Evolutionary conservation across 2,329 filamentous ascomycete species (phyloP).

Genomic region (Colletotrichum acutatum): DNA sequence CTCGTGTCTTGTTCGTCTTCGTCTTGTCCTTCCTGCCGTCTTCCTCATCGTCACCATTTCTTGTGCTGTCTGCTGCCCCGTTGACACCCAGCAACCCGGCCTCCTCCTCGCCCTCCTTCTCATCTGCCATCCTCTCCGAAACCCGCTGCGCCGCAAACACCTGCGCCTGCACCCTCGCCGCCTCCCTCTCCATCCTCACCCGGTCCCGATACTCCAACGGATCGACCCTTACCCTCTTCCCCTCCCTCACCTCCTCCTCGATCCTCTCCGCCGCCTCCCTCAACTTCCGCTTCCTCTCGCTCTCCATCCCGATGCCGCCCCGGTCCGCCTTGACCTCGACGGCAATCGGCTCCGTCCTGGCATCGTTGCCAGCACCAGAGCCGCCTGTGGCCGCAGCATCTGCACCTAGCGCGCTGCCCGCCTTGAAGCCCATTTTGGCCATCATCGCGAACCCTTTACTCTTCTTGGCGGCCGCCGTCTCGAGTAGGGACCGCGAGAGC

Average conservation of each 20-base stretch:
- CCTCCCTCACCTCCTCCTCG: slow-evolving; percentile 52
- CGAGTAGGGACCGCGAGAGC: slow-evolving; percentile 78
- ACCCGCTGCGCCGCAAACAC: slow-evolving; percentile 84
- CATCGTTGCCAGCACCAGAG: slow-evolving; percentile 56
- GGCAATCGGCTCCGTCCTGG: slow-evolving; percentile 75
- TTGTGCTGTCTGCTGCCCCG: background rate
- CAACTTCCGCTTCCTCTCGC: slow-evolving; percentile 82
- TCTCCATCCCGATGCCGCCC: slow-evolving; percentile 85
- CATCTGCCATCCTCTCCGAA: slow-evolving; percentile 79
- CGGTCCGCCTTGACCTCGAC: slow-evolving; percentile 82
- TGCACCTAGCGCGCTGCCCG: slow-evolving; percentile 78
- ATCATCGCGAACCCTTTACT: slow-evolving; percentile 97
- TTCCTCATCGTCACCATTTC: slow-evolving; percentile 8
- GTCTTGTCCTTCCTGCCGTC: slow-evolving; percentile 44
- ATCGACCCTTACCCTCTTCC: slow-evolving; percentile 72
- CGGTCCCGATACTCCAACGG: slow-evolving; percentile 80
- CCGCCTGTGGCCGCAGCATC: slow-evolving; percentile 37
- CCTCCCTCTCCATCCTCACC: slow-evolving; percentile 76
- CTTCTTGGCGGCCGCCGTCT: slow-evolving; percentile 62
- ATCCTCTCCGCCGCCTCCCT: slow-evolving; percentile 68
- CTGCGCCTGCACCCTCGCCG: slow-evolving; percentile 74
- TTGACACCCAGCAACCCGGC: background rate
- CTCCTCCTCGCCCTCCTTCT: slow-evolving; percentile 45
- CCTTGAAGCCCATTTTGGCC: slow-evolving; percentile 90
- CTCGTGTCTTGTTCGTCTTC: slow-evolving; percentile 44